Conservation (phyloP, 2,329 filamentous ascomycete species). For the Calonectria honghensis region DNA sequence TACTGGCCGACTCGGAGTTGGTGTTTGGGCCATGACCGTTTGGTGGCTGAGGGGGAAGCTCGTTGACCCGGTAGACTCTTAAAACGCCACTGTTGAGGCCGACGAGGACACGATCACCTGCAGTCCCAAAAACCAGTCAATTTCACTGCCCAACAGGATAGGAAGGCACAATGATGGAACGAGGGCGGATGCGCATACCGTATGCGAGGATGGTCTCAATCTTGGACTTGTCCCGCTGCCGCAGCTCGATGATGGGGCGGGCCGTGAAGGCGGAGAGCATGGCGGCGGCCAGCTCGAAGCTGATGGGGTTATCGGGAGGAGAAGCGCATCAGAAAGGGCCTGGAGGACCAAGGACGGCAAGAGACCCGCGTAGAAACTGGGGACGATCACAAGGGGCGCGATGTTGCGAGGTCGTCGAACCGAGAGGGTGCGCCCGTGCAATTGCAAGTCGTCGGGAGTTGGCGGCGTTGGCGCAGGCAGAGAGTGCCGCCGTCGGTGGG, state of each 20-base stretch:
- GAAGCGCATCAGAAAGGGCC: slow-evolving; percentile 56
- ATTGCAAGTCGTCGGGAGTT: slow-evolving; percentile 34
- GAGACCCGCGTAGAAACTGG: not conserved
- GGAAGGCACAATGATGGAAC: not conserved
- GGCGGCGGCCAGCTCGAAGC: slow-evolving; percentile 68
- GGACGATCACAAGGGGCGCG: not conserved
- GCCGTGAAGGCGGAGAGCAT: slow-evolving; percentile 99
- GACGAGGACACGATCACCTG: slow-evolving; percentile 92
- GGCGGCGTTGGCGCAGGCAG: slow-evolving; percentile 29
- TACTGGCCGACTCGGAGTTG: slow-evolving; percentile 53
- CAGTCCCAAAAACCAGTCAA: slow-evolving; percentile 39
- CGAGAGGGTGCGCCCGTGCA: slow-evolving; percentile 21
- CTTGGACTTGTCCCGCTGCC: slow-evolving; percentile 94
- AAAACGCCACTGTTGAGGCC: slow-evolving; percentile 92
- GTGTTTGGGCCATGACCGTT: slow-evolving; percentile 56
- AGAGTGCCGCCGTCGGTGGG: slow-evolving; percentile 43
- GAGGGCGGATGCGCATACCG: slow-evolving; percentile 70
- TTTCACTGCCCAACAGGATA: not conserved
- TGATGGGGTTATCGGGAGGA: slow-evolving; percentile 54
- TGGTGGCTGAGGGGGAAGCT: slow-evolving; percentile 66
- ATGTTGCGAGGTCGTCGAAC: slow-evolving; percentile 17
- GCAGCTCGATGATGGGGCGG: slow-evolving; percentile 97
- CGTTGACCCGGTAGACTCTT: slow-evolving; percentile 93
- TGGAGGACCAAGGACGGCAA: slow-evolving; percentile 11
- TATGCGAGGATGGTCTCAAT: slow-evolving; percentile 97